These are phyloP conservation scores for Knoxia roxburghii DNA, from an alignment of 257 asterid species.

Conservation along the genomic window DNA sequence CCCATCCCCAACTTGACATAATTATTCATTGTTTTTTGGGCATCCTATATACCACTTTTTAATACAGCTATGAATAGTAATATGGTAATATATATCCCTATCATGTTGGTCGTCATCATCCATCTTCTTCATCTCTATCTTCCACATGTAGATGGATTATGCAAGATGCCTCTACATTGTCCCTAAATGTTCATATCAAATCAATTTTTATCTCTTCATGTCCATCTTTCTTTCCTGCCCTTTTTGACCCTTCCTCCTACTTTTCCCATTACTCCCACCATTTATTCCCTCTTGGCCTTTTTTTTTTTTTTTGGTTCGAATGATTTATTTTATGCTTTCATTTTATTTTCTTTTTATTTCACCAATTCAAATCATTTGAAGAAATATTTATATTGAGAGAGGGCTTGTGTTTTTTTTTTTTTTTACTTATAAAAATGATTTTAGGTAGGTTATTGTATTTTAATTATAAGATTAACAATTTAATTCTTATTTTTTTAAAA, in stretches of 20 bases:
- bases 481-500: too few relatives aligned
- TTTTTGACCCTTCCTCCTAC: conserved; percentile 10
- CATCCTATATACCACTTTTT: not conserved
- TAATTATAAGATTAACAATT: too few relatives aligned
- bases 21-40: not conserved
- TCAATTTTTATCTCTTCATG: not conserved
- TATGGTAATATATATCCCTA: too few relatives aligned
- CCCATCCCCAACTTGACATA: conserved; percentile 20
- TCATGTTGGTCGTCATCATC: not conserved
- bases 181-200: conserved; percentile 8
- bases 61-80: too few relatives aligned
- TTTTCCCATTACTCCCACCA: conserved; percentile 13
- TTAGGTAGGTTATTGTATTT: too few relatives aligned
- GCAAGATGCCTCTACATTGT: conserved; percentile 4
- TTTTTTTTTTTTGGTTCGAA: too few relatives aligned
- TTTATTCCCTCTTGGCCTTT: not conserved
- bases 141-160: not conserved
- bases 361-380: too few relatives aligned
- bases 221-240: not conserved
- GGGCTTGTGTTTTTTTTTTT: too few relatives aligned
- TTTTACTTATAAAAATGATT: too few relatives aligned
- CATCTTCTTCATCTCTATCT: conserved; percentile 11
- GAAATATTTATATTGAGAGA: too few relatives aligned
- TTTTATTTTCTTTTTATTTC: too few relatives aligned
- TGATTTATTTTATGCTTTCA: too few relatives aligned